A percentile compares a stretch with the other conserved stretches of the same genome.
phyloP scores from a whole-genome alignment of 73 alveolate genomes.

The Tetrahymena thermophila region DNA sequence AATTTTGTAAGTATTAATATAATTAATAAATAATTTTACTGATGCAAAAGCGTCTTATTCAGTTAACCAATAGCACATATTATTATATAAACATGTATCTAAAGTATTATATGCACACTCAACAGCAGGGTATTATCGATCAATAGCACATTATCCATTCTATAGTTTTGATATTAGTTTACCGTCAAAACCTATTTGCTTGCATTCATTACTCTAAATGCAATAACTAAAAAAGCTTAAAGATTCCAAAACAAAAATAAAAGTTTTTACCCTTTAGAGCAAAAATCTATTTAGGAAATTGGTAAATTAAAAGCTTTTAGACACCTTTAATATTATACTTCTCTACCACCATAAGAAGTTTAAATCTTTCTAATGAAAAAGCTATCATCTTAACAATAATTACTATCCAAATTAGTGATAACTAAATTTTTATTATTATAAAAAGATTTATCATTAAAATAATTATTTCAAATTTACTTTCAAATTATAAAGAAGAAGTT shows the following conservation, averaged over 20 bases:
- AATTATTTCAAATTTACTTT: not conserved
- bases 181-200: not conserved
- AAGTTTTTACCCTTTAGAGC: not conserved
- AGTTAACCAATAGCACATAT: not conserved
- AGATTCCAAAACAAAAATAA: not conserved
- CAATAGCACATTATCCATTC: not conserved
- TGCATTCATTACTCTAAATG: not conserved
- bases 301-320: too few relatives aligned
- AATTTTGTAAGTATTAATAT: too few relatives aligned
- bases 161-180: not conserved
- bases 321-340: not conserved
- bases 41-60: not conserved
- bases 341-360: not conserved
- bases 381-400: not conserved
- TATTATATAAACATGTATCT: not conserved
- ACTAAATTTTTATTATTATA: not conserved
- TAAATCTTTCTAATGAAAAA: not conserved
- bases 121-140: not conserved
- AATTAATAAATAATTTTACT: too few relatives aligned
- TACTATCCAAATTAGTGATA: not conserved
- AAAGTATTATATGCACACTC: not conserved
- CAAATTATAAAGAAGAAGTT: not conserved
- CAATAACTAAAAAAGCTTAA: not conserved
- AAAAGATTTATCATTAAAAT: not conserved
- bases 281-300: not conserved